Base-by-base conservation (phyloP, 163 green algal genomes). In the Chlorella variabilis region DNA sequence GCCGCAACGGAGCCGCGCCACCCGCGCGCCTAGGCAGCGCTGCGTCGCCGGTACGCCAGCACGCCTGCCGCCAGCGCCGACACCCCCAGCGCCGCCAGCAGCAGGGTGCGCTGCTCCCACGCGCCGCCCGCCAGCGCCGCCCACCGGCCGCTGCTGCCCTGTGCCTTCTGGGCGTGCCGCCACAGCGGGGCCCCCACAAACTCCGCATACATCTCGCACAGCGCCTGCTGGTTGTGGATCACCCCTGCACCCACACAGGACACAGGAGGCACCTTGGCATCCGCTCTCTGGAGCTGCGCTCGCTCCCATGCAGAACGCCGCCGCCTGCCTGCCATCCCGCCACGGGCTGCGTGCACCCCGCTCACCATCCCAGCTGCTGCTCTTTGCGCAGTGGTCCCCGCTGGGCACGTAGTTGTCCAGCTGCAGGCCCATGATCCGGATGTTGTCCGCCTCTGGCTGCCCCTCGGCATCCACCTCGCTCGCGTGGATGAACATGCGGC, bases 401-500 rank as follows among this genome's bases (percentile, higher is more conserved):
- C 5, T 13, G n/a, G 31, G 20, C 38, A 81, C 75, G 71, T 87
- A 87, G 80, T 87, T 87, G 13, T 56, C 51, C 4, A 83, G 38
- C 38, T 84, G 75, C 31, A 87, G 33, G 0, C 82, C 82, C 56
- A 87, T 69, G 2, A 83, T 75, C 48, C 83, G 67, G 3, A 87
- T 87, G 73, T 87, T 87, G 23, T 69, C 58, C 61, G 15, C 33
- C 34, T 58, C 9, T 4, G 75, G 75, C 42, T 59, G 45, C 0
- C 75, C 82, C 17, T 51, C 21, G 15, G 5, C n/a, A n/a, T 59
- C 65, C 23, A 78, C 48, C 41, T 87, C 82, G 27, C n/a, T 36
- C 1, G 73, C 71, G 41, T 87, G 82, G 1, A 87, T 8, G 33
- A 87, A 84, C 36, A 87, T 45, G 31, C 82, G 74, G 2, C 66